A percentile compares a stretch with the other conserved stretches of the same genome.
Evolutionary conservation across 176 grass and related monocot species (phyloP).

Genomic region (Hordeum vulgare): DNA sequence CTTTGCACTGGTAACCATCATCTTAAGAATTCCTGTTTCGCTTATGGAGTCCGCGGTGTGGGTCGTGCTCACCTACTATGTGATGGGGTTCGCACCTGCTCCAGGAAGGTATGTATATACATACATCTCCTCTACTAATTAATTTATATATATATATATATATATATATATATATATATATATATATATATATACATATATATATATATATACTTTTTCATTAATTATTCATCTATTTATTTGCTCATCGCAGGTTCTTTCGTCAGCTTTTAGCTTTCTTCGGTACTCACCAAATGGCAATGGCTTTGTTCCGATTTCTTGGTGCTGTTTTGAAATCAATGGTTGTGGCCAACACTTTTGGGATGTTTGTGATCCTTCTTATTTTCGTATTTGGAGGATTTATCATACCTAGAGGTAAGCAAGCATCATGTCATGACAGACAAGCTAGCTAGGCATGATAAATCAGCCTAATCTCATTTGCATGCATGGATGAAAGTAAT

Average conservation of each 20-base stretch:
- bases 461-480: not conserved
- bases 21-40: conserved; percentile 50
- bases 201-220: too few relatives aligned
- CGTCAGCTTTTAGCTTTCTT: conserved; percentile 63
- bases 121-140: too few relatives aligned
- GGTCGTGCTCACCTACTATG: conserved; percentile 53
- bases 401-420: conserved; percentile 64
- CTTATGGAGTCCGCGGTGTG: conserved; percentile 42
- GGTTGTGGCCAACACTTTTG: conserved; percentile 79
- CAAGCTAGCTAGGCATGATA: not conserved
- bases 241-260: conserved; percentile 60
- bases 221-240: not conserved
- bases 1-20: conserved; percentile 31
- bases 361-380: conserved; percentile 53
- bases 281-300: conserved; percentile 66
- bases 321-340: conserved; percentile 67
- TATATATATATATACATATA: too few relatives aligned
- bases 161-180: too few relatives aligned
- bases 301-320: conserved; percentile 72
- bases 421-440: not conserved
- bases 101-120: conserved; percentile 32
- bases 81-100: conserved; percentile 52
- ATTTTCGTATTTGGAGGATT: conserved; percentile 88
- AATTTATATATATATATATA: too few relatives aligned
- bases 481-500: not conserved